Conservation (phyloP, 78 protist genomes). For the Dictyostelium intermedium region DNA sequence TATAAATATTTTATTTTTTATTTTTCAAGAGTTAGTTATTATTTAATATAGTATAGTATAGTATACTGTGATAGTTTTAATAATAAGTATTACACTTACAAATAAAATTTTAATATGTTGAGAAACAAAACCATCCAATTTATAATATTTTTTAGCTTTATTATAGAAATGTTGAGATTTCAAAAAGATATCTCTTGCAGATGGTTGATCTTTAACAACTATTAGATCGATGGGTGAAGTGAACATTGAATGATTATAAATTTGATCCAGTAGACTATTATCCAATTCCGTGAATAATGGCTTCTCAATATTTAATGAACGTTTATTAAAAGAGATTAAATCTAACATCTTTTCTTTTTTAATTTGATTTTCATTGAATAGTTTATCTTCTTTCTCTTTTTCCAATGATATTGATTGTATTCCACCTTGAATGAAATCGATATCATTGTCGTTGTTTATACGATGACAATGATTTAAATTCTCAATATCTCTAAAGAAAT, state of each 20-base stretch:
- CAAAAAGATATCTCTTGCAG: conserved; percentile 24
- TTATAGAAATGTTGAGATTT: conserved; percentile 25
- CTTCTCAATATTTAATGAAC: background rate
- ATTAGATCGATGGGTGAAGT: background rate
- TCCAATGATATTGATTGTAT: background rate
- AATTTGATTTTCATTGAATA: background rate
- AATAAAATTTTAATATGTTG: conserved; percentile 17
- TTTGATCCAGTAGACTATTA: background rate
- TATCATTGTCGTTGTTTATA: background rate
- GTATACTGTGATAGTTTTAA: too few relatives aligned
- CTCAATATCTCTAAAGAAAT: background rate
- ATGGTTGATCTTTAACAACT: background rate
- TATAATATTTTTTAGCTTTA: conserved; percentile 21
- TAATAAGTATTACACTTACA: too few relatives aligned
- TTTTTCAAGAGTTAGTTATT: too few relatives aligned
- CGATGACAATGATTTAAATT: background rate
- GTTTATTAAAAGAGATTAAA: background rate
- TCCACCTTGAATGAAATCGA: background rate
- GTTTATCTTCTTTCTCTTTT: background rate
- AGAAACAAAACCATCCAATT: conserved; percentile 30
- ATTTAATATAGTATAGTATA: too few relatives aligned
- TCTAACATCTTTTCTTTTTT: background rate
- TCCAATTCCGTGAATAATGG: conserved; percentile 18
- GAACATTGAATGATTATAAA: background rate
- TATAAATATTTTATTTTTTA: too few relatives aligned